Evolutionary conservation across 1,139 yeast species (phyloP).

Genomic region (Candida sanyaensis): DNA sequence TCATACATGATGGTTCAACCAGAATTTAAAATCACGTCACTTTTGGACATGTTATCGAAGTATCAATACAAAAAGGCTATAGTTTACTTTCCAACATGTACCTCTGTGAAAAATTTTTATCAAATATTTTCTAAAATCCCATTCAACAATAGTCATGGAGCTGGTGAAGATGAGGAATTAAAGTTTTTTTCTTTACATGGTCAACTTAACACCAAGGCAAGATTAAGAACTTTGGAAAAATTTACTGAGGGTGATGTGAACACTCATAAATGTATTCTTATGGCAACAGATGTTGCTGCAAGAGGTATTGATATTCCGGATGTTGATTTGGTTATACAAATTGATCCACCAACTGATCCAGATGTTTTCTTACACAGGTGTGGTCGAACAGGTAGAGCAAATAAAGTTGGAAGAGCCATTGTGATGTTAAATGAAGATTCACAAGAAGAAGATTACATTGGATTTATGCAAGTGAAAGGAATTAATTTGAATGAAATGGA

Average conservation of each 20-base stretch:
- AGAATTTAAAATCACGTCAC: slow-evolving; percentile 55
- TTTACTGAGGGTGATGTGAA: slow-evolving; percentile 53
- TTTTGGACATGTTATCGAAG: slow-evolving; percentile 55
- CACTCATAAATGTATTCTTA: slow-evolving; percentile 55
- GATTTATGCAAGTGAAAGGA: slow-evolving; percentile 76
- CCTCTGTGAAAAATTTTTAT: slow-evolving; percentile 76
- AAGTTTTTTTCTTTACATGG: slow-evolving; percentile 79
- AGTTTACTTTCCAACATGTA: slow-evolving; percentile 91
- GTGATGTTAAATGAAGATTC: slow-evolving; percentile 65
- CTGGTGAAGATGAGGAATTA: slow-evolving; percentile 27
- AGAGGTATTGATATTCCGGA: slow-evolving; percentile 93
- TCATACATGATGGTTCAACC: slow-evolving; percentile 65
- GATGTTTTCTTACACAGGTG: slow-evolving; percentile 85
- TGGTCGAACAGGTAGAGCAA: slow-evolving; percentile 94
- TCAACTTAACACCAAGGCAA: slow-evolving; percentile 70
- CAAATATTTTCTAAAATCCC: slow-evolving; percentile 42
- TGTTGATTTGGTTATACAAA: slow-evolving; percentile 82
- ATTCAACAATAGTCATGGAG: slow-evolving; percentile 5
- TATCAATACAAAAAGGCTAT: slow-evolving; percentile 72
- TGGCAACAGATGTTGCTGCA: slow-evolving; percentile 89
- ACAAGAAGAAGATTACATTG: slow-evolving; percentile 80
- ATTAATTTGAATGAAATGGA: slow-evolving; percentile 50
- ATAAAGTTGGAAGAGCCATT: slow-evolving; percentile 76
- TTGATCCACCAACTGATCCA: slow-evolving; percentile 92
- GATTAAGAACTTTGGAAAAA: slow-evolving; percentile 66